These are phyloP conservation scores for Erodium maritimum DNA, from an alignment of 345 rosid genomes.

Conservation along the genomic window DNA sequence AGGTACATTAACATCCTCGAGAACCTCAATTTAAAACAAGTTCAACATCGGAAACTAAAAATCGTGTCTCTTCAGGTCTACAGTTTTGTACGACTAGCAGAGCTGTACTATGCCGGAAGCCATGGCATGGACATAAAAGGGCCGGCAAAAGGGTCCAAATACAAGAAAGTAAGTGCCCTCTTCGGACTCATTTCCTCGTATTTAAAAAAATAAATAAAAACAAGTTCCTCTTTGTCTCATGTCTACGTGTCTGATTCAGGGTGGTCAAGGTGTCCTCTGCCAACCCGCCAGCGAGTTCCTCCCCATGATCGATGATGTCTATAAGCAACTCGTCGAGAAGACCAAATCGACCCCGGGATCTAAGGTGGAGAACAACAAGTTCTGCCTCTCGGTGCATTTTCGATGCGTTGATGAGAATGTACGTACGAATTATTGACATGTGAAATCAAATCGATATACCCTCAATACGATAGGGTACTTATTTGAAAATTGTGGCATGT, in stretches of 20 bases:
- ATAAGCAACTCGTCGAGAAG: conserved; percentile 31
- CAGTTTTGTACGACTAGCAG: conserved; percentile 21
- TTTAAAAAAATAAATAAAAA: neutral
- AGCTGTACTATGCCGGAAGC: conserved; percentile 29
- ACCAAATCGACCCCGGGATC: conserved; percentile 57
- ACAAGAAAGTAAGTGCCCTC: conserved; percentile 12
- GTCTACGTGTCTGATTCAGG: neutral
- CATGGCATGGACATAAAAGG: conserved; percentile 36
- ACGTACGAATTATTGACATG: neutral
- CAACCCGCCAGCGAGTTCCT: conserved; percentile 24
- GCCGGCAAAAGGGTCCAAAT: conserved; percentile 13
- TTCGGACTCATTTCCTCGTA: neutral
- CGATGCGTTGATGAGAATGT: conserved; percentile 71
- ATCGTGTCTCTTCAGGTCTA: conserved; percentile 11
- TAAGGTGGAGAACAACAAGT: conserved; percentile 63
- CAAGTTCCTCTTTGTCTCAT: neutral
- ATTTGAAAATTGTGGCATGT: neutral
- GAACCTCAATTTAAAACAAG: too few species aligned
- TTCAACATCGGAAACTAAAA: too few species aligned
- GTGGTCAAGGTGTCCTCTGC: conserved; percentile 9
- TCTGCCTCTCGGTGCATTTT: conserved; percentile 64
- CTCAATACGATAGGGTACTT: neutral
- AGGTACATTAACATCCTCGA: conserved; percentile 12
- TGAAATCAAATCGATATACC: too few species aligned
- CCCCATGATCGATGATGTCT: conserved; percentile 17